Conservation (phyloP, 192 early-diverging fungal species). For the Linnemannia zychae region DNA sequence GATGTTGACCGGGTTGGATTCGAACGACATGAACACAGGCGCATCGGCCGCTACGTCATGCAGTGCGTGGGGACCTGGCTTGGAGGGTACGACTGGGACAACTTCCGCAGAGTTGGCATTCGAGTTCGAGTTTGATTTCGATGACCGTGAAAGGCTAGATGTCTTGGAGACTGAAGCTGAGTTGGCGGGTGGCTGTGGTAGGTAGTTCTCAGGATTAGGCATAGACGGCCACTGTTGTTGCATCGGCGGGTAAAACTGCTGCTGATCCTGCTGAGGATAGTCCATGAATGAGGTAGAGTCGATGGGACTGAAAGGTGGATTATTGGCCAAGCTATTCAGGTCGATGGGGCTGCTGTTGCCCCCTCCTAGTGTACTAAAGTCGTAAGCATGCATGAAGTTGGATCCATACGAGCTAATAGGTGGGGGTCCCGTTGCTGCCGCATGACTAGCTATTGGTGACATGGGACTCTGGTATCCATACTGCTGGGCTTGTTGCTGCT, state of each 20-base stretch:
- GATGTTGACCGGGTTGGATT: background rate
- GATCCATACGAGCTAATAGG: background rate
- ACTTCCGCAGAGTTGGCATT: background rate
- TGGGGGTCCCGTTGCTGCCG: background rate
- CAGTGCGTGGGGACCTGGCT: slow-evolving; percentile 45
- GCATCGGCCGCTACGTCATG: slow-evolving; percentile 29
- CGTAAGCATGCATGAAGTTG: slow-evolving; percentile 18
- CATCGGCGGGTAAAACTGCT: background rate
- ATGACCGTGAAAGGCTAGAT: background rate
- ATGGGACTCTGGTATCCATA: background rate
- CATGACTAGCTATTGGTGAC: background rate
- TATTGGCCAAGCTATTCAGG: background rate
- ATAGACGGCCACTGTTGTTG: slow-evolving; percentile 14
- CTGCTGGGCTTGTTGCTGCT: background rate
- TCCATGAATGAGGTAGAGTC: slow-evolving; percentile 2
- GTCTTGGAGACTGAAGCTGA: background rate
- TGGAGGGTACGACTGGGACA: background rate
- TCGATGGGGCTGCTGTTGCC: background rate
- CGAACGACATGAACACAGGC: slow-evolving; percentile 28
- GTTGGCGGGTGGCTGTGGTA: background rate
- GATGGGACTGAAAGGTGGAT: background rate
- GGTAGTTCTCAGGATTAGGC: background rate
- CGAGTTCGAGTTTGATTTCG: background rate
- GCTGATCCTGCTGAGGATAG: background rate
- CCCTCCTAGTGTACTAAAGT: background rate